A percentile compares a stretch with the other conserved stretches of the same genome.
phyloP scores from a whole-genome alignment of 208 protist genomes.

The Wallacemonas rigidus region DNA sequence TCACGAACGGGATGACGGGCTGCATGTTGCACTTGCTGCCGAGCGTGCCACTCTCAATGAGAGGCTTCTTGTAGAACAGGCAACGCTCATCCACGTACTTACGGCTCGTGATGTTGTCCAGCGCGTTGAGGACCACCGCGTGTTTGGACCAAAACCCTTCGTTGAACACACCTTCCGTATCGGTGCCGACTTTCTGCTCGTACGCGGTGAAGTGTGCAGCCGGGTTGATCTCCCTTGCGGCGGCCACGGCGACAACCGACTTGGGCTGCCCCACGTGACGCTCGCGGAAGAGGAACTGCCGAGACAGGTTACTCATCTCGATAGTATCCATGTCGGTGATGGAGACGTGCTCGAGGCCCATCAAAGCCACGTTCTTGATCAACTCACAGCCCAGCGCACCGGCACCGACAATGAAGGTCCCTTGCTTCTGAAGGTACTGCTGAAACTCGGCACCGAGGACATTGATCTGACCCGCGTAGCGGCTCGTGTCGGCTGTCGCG shows the following conservation, averaged over 20 bases:
- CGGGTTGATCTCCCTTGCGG: constrained; percentile 95
- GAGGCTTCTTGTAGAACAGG: constrained; percentile 95
- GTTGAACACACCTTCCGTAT: constrained; percentile 97
- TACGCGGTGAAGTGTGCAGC: constrained; percentile 78
- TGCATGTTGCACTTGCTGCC: constrained; percentile 99
- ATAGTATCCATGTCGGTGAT: constrained; percentile 99
- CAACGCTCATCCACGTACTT: constrained; percentile 97
- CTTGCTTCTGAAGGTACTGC: constrained; percentile 74
- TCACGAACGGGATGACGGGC: constrained; percentile 97
- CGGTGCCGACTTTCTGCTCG: constrained; percentile 92
- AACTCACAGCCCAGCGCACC: constrained; percentile 99
- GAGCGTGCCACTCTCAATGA: constrained; percentile 99
- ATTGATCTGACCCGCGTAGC: constrained; percentile 96
- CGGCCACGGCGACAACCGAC: constrained; percentile 91
- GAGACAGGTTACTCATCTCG: constrained; percentile 99
- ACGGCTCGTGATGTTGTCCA: constrained; percentile 98
- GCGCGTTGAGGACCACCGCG: constrained; percentile 96
- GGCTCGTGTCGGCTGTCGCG: constrained; percentile 23
- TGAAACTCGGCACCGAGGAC: constrained; percentile 95
- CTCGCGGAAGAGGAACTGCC: constrained; percentile 99
- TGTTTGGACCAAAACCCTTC: constrained; percentile 96
- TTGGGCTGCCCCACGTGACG: constrained; percentile 96
- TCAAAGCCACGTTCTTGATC: constrained; percentile 98
- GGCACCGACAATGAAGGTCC: constrained; percentile 96
- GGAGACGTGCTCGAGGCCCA: constrained; percentile 94